Evolutionary conservation across 306 rosid species (phyloP), one percentile per base, ranked within the genome.

Genomic region (Abrus pulchellus): DNA sequence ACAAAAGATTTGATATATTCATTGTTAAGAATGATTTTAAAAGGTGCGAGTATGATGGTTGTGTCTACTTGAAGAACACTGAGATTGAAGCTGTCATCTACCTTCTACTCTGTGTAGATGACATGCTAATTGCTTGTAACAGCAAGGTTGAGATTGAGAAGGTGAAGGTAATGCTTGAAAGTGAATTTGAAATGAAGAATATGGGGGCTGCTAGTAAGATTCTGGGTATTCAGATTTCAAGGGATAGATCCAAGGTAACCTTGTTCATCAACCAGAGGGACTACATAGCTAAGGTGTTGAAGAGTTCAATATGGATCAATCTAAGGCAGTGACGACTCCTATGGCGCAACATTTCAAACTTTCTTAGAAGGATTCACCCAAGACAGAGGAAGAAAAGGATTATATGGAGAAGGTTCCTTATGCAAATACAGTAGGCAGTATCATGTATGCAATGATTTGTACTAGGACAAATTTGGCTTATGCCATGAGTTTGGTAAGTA

Each of bases 131-230:
- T n/a, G n/a, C n/a, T n/a, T n/a, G n/a, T n/a, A n/a, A n/a, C n/a
- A n/a, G n/a, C n/a, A n/a, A n/a, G n/a, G n/a, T n/a, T n/a, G n/a
- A n/a, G n/a, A n/a, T n/a, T n/a, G n/a, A n/a, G n/a, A n/a, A n/a
- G n/a, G n/a, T n/a, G n/a, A n/a, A n/a, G n/a, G n/a, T n/a, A 6
- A 66, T 66, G 50, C 71, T 65, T 14, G n/a, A 65, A 2, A 14
- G 11, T 65, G 50, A 14, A 10, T 65, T 41, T 14, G 13, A 41
- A 66, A 66, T 4, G 36, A 66, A 44, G 8, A 8, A 50, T 50
- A 50, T 50, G 13, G 2, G 20, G 1, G 20, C 5, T 50, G 27
- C 27, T 12, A 50, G 56, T 11, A 50, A 50, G 27, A 50, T 50
- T 12, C 4, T 50, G 5, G 56, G 56, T 12, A 50, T 50, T 6